Conservation (phyloP, 1,139 yeast species). For the Candida pseudocylindracea region DNA sequence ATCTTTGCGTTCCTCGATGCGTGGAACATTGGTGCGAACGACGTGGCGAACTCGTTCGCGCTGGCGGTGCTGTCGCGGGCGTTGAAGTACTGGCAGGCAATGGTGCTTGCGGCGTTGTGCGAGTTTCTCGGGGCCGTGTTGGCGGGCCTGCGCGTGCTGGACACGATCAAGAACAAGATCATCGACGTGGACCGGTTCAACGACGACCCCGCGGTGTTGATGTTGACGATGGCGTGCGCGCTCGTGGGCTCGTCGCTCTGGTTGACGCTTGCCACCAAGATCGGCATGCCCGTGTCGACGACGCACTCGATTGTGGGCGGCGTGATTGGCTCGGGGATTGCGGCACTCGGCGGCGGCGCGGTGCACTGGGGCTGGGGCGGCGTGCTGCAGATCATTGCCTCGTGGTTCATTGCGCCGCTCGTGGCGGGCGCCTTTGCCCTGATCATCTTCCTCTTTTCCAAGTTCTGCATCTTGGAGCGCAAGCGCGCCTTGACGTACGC, state of each 20-base stretch:
- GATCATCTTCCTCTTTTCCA: constrained; percentile 32
- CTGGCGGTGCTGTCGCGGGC: constrained; percentile 54
- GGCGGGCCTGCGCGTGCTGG: constrained; percentile 5
- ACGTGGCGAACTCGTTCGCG: constrained; percentile 65
- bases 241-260: constrained; percentile 55
- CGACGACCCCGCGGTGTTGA: constrained; percentile 41
- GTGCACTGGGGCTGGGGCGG: constrained; percentile 64
- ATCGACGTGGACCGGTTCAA: constrained; percentile 25
- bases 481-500: constrained; percentile 31
- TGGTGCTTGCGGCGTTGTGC: constrained; percentile 42
- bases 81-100: constrained; percentile 53
- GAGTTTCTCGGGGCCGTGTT: constrained; percentile 47
- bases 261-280: constrained; percentile 41
- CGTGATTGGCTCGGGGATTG: constrained; percentile 54
- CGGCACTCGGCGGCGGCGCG: constrained; percentile 35
- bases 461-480: constrained; percentile 37
- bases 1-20: constrained; percentile 61
- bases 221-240: constrained; percentile 62
- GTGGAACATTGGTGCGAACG: constrained; percentile 72
- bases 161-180: constrained; percentile 5
- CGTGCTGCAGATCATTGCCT: constrained; percentile 50
- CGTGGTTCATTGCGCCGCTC: constrained; percentile 68
- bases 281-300: constrained; percentile 62
- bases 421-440: constrained; percentile 47
- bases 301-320: constrained; percentile 70